phyloP scores from a whole-genome alignment of 164 flowering plant genomes.

The Euptelea pleiosperma region DNA sequence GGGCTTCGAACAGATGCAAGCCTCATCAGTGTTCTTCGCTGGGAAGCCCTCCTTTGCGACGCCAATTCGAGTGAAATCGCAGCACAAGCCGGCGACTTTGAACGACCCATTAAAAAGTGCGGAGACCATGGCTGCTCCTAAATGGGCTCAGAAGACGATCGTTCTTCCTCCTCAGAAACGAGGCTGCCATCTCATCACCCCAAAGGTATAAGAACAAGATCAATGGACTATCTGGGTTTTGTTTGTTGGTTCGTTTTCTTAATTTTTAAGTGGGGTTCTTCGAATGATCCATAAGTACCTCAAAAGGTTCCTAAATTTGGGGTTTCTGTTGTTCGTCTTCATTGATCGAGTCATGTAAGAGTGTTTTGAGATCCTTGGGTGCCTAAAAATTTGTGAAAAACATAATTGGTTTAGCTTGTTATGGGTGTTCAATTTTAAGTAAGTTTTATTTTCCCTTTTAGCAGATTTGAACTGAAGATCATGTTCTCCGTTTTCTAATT shows the following conservation, averaged over 20 bases:
- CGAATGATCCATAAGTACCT: no score
- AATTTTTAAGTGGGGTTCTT: no score
- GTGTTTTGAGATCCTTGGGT: neutral
- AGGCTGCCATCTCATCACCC: constrained; percentile 91
- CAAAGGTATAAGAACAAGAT: no score
- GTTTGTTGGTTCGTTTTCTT: no score
- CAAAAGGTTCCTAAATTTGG: neutral
- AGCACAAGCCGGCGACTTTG: constrained; percentile 16
- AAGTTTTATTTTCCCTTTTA: no score
- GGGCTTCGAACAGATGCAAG: constrained; percentile 13
- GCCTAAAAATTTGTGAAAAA: no score
- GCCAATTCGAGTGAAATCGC: constrained; percentile 30
- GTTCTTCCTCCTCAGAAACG: constrained; percentile 64
- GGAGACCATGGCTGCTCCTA: constrained; percentile 56
- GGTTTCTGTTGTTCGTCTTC: neutral
- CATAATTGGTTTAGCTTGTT: neutral
- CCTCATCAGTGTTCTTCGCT: constrained; percentile 8
- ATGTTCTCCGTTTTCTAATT: no score
- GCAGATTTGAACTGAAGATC: no score
- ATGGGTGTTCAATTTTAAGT: no score
- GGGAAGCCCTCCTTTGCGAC: constrained; percentile 10
- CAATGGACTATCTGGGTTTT: no score
- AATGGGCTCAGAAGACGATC: constrained; percentile 95
- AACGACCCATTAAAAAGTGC: neutral
- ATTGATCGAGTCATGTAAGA: neutral